phyloP scores from a whole-genome alignment of 2,329 filamentous ascomycete species.

The Cryphonectria japonica region DNA sequence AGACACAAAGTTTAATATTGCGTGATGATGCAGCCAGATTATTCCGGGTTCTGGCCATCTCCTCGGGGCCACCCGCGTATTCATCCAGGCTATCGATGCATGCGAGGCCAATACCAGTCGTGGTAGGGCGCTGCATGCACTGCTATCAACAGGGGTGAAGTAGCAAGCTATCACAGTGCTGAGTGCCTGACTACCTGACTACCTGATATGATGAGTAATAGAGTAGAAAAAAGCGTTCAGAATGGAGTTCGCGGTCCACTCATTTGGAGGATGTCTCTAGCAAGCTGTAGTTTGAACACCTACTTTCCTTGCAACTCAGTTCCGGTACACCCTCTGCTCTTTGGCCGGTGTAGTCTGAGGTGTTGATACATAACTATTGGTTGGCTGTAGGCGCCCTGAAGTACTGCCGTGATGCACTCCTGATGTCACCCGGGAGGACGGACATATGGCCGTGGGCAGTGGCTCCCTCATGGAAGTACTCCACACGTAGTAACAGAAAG shows the following conservation, averaged over 20 bases:
- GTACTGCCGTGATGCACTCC: not conserved
- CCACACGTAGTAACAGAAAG: not conserved
- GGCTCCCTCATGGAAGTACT: not conserved
- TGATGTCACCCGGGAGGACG: not conserved
- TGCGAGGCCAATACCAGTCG: not conserved
- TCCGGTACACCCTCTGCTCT: too few relatives aligned
- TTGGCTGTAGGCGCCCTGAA: not conserved
- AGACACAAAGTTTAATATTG: slow-evolving; percentile 1
- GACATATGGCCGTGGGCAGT: not conserved
- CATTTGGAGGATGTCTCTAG: too few relatives aligned
- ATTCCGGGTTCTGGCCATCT: not conserved
- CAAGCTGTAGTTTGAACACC: too few relatives aligned
- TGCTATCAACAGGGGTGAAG: too few relatives aligned
- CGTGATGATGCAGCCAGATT: not conserved
- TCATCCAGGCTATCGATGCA: slow-evolving; percentile 21
- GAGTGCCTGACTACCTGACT: too few relatives aligned
- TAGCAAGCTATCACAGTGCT: too few relatives aligned
- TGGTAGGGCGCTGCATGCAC: not conserved
- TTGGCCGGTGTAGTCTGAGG: too few relatives aligned
- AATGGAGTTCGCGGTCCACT: too few relatives aligned
- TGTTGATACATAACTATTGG: too few relatives aligned
- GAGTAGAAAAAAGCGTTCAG: too few relatives aligned
- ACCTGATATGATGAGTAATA: too few relatives aligned
- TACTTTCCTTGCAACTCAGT: too few relatives aligned
- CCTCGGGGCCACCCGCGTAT: slow-evolving; percentile 13